These are phyloP conservation scores for Penicillium sp. DNA, from an alignment of 2,329 filamentous ascomycete species.

Conservation along the genomic window DNA sequence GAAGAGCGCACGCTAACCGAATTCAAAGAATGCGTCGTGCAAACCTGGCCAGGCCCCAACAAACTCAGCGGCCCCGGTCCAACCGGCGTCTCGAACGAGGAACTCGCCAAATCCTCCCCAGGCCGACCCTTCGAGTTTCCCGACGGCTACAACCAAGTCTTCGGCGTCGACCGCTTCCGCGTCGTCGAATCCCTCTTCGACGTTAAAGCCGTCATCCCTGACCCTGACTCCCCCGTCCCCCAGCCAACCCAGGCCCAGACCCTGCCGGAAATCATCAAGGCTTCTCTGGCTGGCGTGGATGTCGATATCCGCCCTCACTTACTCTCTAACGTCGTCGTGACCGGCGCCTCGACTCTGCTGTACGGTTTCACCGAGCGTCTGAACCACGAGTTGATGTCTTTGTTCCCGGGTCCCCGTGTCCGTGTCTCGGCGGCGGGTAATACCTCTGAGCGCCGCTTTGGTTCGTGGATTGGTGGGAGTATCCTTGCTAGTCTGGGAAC, in stretches of 20 bases:
- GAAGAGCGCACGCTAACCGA: conserved; percentile 93
- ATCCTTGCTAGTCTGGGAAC: conserved; percentile 94
- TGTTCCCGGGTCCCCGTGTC: conserved; percentile 85
- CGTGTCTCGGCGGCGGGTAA: conserved; percentile 86
- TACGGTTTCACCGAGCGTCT: conserved; percentile 92
- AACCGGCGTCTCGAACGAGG: conserved; percentile 69
- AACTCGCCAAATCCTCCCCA: conserved; percentile 71
- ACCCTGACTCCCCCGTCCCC: conserved; percentile 49
- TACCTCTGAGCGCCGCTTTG: conserved; percentile 86
- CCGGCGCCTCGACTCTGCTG: conserved; percentile 82
- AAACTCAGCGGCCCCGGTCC: conserved; percentile 59
- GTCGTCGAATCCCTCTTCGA: conserved; percentile 92
- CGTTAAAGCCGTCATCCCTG: conserved; percentile 70
- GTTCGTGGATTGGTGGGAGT: conserved; percentile 94
- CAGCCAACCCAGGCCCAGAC: conserved; percentile 73
- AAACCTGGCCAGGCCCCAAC: conserved; percentile 84
- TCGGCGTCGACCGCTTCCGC: conserved; percentile 83
- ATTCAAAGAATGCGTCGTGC: conserved; percentile 97
- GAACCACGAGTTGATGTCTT: conserved; percentile 76
- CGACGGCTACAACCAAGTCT: conserved; percentile 94
- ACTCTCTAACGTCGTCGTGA: conserved; percentile 88
- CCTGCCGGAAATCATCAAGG: conserved; percentile 79
- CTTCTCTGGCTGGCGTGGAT: conserved; percentile 78
- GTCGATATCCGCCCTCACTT: conserved; percentile 84
- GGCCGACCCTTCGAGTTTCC: conserved; percentile 96